A percentile compares a stretch with the other conserved stretches of the same genome.
phyloP scores from a whole-genome alignment of 2,329 filamentous ascomycete species.

The Aspergillus sp. region DNA sequence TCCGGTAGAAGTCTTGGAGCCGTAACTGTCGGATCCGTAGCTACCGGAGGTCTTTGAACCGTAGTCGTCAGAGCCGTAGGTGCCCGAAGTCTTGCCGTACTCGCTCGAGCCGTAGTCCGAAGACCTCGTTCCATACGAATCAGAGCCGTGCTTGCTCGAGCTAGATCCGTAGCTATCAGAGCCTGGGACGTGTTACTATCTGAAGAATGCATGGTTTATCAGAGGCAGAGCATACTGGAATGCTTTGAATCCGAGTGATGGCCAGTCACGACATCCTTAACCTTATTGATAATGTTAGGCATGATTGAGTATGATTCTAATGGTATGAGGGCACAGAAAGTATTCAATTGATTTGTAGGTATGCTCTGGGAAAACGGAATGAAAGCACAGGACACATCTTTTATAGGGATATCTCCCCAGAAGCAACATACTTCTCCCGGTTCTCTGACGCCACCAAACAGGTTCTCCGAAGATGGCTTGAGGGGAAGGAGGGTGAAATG shows the following conservation, averaged over 20 bases:
- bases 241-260: conserved; percentile 24
- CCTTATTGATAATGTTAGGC: conserved; percentile 47
- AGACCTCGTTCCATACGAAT: background rate
- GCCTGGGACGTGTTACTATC: background rate
- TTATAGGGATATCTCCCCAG: background rate
- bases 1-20: background rate
- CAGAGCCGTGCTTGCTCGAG: background rate
- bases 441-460: background rate
- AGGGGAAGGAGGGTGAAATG: background rate
- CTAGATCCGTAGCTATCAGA: background rate
- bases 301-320: conserved; percentile 25
- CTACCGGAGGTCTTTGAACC: background rate
- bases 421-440: background rate
- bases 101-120: conserved; percentile 8
- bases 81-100: background rate
- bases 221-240: conserved; percentile 1
- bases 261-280: conserved; percentile 45
- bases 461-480: background rate
- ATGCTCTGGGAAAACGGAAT: background rate
- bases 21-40: background rate
- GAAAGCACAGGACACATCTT: background rate
- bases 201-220: background rate
- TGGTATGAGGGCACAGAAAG: background rate
- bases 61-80: background rate
- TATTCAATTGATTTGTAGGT: background rate